Conservation (phyloP, 2,329 filamentous ascomycete genomes). For the Trichoderma asperellum region DNA sequence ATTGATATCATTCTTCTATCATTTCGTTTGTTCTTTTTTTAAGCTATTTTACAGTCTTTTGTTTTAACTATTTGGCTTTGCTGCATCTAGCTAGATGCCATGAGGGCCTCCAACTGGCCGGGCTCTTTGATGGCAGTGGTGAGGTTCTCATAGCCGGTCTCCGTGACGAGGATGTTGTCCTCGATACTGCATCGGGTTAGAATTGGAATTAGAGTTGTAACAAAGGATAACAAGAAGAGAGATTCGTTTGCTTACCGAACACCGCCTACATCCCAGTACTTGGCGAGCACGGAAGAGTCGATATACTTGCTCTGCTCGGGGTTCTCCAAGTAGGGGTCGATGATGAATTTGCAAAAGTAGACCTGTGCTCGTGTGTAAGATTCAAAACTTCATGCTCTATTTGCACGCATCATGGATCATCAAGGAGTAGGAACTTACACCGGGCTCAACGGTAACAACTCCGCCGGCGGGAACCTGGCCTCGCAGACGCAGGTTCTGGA, state of each 20-base stretch:
- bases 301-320: conserved; percentile 77
- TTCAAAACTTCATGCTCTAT: neutral
- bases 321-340: conserved; percentile 76
- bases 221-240: neutral
- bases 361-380: conserved; percentile 52
- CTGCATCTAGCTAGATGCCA: conserved; percentile 30
- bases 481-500: conserved; percentile 82
- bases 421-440: conserved; percentile 55
- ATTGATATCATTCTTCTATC: conserved; percentile 16
- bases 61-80: neutral
- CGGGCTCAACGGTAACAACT: conserved; percentile 94
- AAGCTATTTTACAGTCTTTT: neutral
- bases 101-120: conserved; percentile 58
- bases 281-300: conserved; percentile 70
- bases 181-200: conserved; percentile 52
- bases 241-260: conserved; percentile 56
- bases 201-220: neutral
- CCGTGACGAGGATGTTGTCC: conserved; percentile 74
- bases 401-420: fast-evolving
- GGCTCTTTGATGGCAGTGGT: conserved; percentile 73
- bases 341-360: conserved; percentile 91
- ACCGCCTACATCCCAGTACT: conserved; percentile 82
- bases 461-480: conserved; percentile 74
- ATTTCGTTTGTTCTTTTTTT: conserved; percentile 8
- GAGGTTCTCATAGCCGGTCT: conserved; percentile 70